Percentiles rank a stretch among this genome's conserved stretches.
Evolutionary conservation across 2,329 filamentous ascomycete genomes (phyloP).

Genomic region (Neofusicoccum cordaticola): DNA sequence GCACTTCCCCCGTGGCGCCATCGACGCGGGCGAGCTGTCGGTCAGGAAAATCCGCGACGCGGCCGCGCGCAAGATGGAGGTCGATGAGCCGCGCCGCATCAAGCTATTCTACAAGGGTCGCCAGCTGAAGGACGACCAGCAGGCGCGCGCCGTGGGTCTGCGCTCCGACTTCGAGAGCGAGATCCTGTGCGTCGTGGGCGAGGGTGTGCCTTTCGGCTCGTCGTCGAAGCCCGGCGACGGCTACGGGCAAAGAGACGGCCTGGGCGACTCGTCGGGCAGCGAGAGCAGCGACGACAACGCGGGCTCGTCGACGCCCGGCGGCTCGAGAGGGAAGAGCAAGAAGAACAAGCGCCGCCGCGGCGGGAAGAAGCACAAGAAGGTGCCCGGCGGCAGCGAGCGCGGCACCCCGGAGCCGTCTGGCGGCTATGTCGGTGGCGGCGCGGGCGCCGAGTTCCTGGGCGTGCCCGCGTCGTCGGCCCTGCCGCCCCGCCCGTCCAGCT

Average conservation of each 20-base stretch:
- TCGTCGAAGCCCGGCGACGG: slow-evolving; percentile 39
- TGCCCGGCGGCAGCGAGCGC: slow-evolving; percentile 32
- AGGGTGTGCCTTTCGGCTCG: slow-evolving; percentile 40
- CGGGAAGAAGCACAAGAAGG: slow-evolving; percentile 47
- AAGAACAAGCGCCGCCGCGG: slow-evolving; percentile 40
- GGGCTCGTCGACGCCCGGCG: slow-evolving; percentile 23
- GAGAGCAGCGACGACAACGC: slow-evolving; percentile 35
- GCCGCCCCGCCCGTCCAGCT: slow-evolving; percentile 30
- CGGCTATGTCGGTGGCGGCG: slow-evolving; percentile 27
- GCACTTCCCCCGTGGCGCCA: slow-evolving; percentile 72
- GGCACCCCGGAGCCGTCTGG: slow-evolving; percentile 24
- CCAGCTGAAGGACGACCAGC: slow-evolving; percentile 63
- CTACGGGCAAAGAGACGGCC: slow-evolving; percentile 24
- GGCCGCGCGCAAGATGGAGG: slow-evolving; percentile 64
- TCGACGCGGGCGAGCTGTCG: slow-evolving; percentile 68
- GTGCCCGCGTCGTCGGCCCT: slow-evolving; percentile 31
- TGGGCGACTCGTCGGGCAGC: slow-evolving; percentile 23
- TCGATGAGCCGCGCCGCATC: slow-evolving; percentile 57
- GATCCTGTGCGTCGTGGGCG: slow-evolving; percentile 58
- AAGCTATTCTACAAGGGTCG: slow-evolving; percentile 73
- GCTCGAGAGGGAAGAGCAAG: slow-evolving; percentile 32
- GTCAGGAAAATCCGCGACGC: slow-evolving; percentile 66
- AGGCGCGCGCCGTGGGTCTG: slow-evolving; percentile 58
- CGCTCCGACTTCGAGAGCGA: slow-evolving; percentile 57
- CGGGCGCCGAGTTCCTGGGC: slow-evolving; percentile 37